A percentile compares a stretch with the other conserved stretches of the same genome.
These are phyloP conservation scores for Viridothelium virens DNA, from an alignment of 495 filamentous ascomycete genomes.

Conservation along the genomic window DNA sequence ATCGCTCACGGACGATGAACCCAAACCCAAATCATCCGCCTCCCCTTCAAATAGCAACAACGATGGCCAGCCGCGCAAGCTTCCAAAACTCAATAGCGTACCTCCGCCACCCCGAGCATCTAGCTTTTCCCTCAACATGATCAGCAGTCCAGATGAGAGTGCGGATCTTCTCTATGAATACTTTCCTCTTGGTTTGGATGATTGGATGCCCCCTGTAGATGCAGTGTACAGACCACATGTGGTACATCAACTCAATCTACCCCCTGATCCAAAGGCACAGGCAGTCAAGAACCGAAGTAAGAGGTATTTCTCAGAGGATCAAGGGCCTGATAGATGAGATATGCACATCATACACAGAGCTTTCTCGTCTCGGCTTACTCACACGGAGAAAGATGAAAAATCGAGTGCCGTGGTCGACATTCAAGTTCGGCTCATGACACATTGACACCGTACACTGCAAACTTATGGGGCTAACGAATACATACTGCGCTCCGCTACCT, in stretches of 20 bases:
- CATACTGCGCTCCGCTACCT: no score
- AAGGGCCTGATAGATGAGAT: constrained; percentile 4
- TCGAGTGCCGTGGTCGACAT: no score
- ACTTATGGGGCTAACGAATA: no score
- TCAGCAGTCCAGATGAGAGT: constrained; percentile 54
- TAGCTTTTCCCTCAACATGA: constrained; percentile 39
- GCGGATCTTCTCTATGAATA: constrained; percentile 84
- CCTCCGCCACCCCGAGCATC: constrained; percentile 27
- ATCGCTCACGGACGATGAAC: constrained; percentile 68
- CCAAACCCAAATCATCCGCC: constrained; percentile 15
- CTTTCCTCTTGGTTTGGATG: constrained; percentile 79
- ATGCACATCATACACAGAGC: not conserved
- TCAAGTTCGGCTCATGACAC: not conserved
- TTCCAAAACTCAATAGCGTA: constrained; percentile 16
- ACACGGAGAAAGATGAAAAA: not conserved
- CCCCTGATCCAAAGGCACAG: constrained; percentile 64
- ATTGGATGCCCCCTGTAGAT: constrained; percentile 89
- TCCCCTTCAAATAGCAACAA: constrained; percentile 15
- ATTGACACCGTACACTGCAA: not conserved
- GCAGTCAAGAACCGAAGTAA: constrained; percentile 64
- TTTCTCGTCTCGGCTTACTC: not conserved
- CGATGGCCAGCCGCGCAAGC: constrained; percentile 15
- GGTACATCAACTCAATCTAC: constrained; percentile 77
- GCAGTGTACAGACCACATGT: constrained; percentile 89
- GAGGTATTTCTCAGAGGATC: constrained; percentile 71